Evolutionary conservation across 805 yeast species (phyloP), one percentile per base, ranked within the genome.

Genomic region (Myxozyma lipomycoides): DNA sequence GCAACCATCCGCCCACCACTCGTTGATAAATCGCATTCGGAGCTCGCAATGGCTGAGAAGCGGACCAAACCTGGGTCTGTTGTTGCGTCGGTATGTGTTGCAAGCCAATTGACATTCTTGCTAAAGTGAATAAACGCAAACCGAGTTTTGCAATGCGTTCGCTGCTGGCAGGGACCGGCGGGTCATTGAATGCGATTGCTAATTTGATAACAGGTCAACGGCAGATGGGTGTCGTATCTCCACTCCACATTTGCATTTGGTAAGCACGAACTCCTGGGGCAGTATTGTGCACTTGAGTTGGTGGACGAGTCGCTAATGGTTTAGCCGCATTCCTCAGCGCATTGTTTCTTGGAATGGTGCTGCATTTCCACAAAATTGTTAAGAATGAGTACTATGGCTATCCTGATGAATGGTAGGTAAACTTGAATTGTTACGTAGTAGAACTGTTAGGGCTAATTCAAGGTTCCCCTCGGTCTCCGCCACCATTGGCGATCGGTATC

Each of bases 401-500:
- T 65, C 98, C 98, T 2, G 93, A 90, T 52, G 98, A 93, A 68
- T 93, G 98, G 98, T 56, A 30, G 15, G 54, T 30, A 15, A 6
- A 23, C 24, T 18, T 7, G n/a, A 30, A 10, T 42, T 23, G 5
- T 45, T n/a, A n/a, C n/a, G n/a, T n/a, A n/a, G n/a, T n/a, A n/a
- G n/a, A n/a, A n/a, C n/a, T n/a, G n/a, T n/a, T n/a, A n/a, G n/a
- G n/a, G 45, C 25, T 17, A 15, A 19, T 19, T 17, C 25, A 18
- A 55, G 66, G 68, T 91, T 93, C 65, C 98, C 98, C 1, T 84
- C 95, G 63, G 98, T 93, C 1, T 84, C 95, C 34, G 98, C 98
- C 1, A 80, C 98, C 1, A 93, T 93, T 64, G 98, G 98, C 40
- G 98, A 93, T 66, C 70, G 97, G 53, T 93, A 89, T 66, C 98